phyloP scores from a whole-genome alignment of 2,329 filamentous ascomycete genomes.

The Paecilomyces fulvus region DNA sequence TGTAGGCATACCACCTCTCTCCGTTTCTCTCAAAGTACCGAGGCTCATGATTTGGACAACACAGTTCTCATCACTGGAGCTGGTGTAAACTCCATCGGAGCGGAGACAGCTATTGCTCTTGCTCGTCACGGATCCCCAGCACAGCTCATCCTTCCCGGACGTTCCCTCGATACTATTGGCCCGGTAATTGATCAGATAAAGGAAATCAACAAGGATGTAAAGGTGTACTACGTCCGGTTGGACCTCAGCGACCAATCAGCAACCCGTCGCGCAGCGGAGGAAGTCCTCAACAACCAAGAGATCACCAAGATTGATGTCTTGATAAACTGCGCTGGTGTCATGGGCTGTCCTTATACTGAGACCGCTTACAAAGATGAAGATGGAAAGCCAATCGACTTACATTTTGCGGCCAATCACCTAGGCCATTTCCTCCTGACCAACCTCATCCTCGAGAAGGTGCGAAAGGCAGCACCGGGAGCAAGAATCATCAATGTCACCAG shows the following conservation, averaged over 20 bases:
- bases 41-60: background rate
- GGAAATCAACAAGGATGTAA: constrained; percentile 6
- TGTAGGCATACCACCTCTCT: background rate
- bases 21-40: background rate
- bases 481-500: constrained; percentile 33
- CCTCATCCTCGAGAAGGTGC: constrained; percentile 10
- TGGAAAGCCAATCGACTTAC: constrained; percentile 3
- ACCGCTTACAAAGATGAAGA: constrained; percentile 11
- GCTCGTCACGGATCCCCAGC: constrained; percentile 8
- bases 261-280: constrained; percentile 10
- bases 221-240: constrained; percentile 11
- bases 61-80: constrained; percentile 13
- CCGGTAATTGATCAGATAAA: constrained; percentile 11
- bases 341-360: constrained; percentile 9
- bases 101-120: constrained; percentile 10
- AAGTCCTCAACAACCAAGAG: constrained; percentile 3
- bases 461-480: constrained; percentile 4
- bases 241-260: constrained; percentile 10
- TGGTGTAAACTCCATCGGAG: constrained; percentile 10
- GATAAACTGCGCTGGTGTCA: constrained; percentile 16
- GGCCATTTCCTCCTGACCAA: constrained; percentile 7
- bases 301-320: constrained; percentile 12
- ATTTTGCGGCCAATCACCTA: background rate
- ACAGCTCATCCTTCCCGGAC: constrained; percentile 12
- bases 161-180: constrained; percentile 9